Evolutionary conservation across 768 basidiomycete species (phyloP), one percentile per base, ranked within the genome.

Genomic region (Russula foetens): DNA sequence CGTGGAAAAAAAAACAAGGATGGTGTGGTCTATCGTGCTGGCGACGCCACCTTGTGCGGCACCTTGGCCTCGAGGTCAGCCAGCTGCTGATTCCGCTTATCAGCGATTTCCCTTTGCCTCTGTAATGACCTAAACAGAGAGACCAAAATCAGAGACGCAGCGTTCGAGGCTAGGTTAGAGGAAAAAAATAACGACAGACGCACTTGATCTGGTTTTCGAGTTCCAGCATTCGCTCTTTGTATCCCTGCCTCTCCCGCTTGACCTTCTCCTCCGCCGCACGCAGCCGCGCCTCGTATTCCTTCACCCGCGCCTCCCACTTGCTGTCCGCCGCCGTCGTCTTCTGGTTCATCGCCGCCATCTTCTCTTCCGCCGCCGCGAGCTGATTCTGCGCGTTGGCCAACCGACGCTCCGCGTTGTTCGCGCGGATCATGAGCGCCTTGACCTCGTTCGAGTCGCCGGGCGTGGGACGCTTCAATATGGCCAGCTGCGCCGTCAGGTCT

Each of bases 301-400:
- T 88, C 47, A 98, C 90, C n/a, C 95, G 79, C 0, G 88, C 91
- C 68, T 95, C 94, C 93, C 95, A 98, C 72, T 95, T 96, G 54
- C 75, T 76, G 66, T 97, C 94, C 0, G 90, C 88, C 0, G 75
- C 76, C 0, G 78, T 75, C 39, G 80, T 88, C 76, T 85, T 88
- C 74, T 84, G 79, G 65, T 86, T 88, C 73, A 90, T 79, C 43
- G 76, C 71, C 1, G 86, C 83, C 51, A 95, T 80, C 74, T 87
- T 88, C 73, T 95, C 92, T 70, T 98, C 96, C 3, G 89, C 84
- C 24, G 84, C 79, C 1, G 84, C 71, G 2, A 98, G 79, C 70
- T 96, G 92, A 64, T 94, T 93, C 68, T 88, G 87, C 5, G 88
- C 83, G 51, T 88, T 88, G 53, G 83, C 82, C n/a, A 92, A 75